Conservation (phyloP, 495 filamentous ascomycete species). For the Talaromyces borbonicus region DNA sequence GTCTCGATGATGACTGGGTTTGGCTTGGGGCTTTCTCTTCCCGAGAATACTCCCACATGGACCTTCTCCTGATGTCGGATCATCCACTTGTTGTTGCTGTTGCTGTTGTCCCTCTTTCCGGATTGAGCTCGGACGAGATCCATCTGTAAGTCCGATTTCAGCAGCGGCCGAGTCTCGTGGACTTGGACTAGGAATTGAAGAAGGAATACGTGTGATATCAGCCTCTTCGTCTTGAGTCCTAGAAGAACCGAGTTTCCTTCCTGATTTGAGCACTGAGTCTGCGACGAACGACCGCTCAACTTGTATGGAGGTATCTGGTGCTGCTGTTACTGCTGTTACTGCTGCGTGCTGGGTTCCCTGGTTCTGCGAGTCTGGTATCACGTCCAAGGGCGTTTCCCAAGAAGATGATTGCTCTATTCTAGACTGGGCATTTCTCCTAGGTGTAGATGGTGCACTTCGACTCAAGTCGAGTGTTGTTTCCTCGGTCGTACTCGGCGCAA, state of each 20-base stretch:
- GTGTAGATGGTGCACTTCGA: background rate
- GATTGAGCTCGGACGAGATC: background rate
- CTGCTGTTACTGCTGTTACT: no score
- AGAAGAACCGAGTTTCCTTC: background rate
- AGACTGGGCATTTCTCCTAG: background rate
- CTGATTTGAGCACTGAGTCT: background rate
- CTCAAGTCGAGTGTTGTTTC: background rate
- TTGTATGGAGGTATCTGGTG: background rate
- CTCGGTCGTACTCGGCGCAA: background rate
- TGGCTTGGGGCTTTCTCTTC: constrained; percentile 1
- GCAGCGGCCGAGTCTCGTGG: background rate
- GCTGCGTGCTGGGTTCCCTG: background rate
- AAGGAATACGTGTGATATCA: constrained; percentile 5
- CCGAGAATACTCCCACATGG: background rate
- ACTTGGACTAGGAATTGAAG: constrained; percentile 6
- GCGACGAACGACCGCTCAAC: constrained; percentile 7
- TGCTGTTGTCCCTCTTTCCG: background rate
- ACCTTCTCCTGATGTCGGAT: no score
- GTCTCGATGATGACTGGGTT: background rate
- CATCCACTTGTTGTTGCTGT: background rate
- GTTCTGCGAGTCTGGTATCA: constrained; percentile 27
- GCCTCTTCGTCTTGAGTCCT: background rate
- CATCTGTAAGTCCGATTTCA: background rate
- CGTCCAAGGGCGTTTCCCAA: constrained; percentile 3
- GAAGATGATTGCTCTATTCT: background rate